Percentiles rank a stretch among this genome's conserved stretches.
phyloP scores from a whole-genome alignment of 2,329 filamentous ascomycete species.

The Trichoderma semiorbis region DNA sequence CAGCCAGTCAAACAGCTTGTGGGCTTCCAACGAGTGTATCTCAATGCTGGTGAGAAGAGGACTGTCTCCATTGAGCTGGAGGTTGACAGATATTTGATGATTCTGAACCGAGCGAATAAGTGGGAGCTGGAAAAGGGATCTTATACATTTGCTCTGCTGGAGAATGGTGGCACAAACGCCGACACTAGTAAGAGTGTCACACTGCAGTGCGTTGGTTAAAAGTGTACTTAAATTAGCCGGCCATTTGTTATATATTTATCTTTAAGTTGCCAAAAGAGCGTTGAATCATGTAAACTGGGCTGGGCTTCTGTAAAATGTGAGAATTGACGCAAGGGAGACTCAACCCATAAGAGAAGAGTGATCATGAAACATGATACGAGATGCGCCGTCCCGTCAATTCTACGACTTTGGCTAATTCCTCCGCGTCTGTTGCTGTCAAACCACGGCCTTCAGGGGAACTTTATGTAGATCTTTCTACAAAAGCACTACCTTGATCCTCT shows the following conservation, averaged over 20 bases:
- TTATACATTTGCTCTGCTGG: conserved; percentile 15
- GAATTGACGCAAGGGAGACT: not conserved
- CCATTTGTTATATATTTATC: not conserved
- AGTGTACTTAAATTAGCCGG: not conserved
- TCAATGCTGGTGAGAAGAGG: conserved; percentile 10
- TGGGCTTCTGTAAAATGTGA: not conserved
- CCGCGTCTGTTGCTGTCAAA: not conserved
- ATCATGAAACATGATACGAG: not conserved
- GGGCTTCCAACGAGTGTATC: conserved; percentile 15
- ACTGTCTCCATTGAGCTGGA: not conserved
- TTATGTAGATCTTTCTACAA: not conserved
- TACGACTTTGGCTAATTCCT: not conserved
- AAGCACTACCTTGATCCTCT: not conserved
- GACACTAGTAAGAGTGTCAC: conserved; percentile 14
- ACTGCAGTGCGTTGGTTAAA: not conserved
- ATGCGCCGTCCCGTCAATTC: not conserved
- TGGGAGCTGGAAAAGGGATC: conserved; percentile 15
- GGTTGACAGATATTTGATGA: conserved; percentile 16
- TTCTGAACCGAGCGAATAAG: conserved; percentile 7
- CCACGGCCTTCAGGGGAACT: not conserved
- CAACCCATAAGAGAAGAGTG: not conserved
- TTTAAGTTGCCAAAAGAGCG: not conserved
- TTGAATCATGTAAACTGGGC: not conserved
- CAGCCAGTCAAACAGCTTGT: conserved; percentile 15
- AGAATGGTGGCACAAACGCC: conserved; percentile 8